Evolutionary conservation across 2,329 filamentous ascomycete species (phyloP).

Genomic region (Fusarium continuum): DNA sequence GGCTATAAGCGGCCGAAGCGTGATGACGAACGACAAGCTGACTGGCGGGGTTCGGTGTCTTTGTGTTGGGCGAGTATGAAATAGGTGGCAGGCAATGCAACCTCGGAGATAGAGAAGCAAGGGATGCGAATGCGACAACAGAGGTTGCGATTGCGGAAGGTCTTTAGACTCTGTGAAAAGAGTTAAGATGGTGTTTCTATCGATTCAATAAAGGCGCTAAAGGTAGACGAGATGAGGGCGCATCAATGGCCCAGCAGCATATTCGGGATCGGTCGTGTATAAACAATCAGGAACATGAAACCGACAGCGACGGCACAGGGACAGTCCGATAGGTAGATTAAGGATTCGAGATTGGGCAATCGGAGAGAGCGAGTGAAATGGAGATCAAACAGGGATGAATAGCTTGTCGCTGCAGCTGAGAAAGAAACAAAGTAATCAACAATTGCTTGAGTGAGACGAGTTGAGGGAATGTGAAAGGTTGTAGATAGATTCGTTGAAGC

Average conservation of each 20-base stretch:
- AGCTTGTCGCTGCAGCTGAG: background rate
- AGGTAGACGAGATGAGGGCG: slow-evolving; percentile 30
- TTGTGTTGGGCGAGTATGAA: slow-evolving; percentile 22
- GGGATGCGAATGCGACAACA: slow-evolving; percentile 30
- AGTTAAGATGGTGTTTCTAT: slow-evolving; percentile 5
- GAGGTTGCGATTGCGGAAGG: slow-evolving; percentile 10
- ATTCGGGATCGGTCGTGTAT: slow-evolving; percentile 20
- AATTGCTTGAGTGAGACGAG: background rate
- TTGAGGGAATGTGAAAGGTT: background rate
- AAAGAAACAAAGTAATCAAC: background rate
- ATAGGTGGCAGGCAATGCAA: slow-evolving; percentile 30
- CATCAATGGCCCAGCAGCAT: slow-evolving; percentile 37
- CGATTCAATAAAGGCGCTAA: slow-evolving; percentile 6
- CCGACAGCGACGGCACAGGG: slow-evolving; percentile 12
- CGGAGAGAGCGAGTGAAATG: background rate
- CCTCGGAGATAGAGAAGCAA: slow-evolving; percentile 12
- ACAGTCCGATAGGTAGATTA: background rate
- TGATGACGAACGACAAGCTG: slow-evolving; percentile 35
- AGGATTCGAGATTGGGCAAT: slow-evolving; percentile 3
- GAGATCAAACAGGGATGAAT: background rate
- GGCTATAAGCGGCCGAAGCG: slow-evolving; percentile 21
- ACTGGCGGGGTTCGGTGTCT: slow-evolving; percentile 33
- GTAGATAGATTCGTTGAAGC: background rate
- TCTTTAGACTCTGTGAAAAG: background rate
- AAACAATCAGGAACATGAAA: slow-evolving; percentile 35